phyloP scores from a whole-genome alignment of 345 rosid species.

The Carallia brachiata region DNA sequence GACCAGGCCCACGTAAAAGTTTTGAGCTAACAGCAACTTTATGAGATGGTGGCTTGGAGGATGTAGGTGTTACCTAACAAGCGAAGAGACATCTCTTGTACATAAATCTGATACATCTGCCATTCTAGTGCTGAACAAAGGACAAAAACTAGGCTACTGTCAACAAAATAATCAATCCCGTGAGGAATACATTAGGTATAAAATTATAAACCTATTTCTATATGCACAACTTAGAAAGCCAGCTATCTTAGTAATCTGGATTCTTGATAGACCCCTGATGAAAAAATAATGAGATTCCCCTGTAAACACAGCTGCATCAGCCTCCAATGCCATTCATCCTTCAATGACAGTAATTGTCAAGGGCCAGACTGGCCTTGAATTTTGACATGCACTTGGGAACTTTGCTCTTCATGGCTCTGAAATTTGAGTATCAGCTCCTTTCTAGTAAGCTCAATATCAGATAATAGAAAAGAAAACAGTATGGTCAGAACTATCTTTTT shows the following conservation, averaged over 20 bases:
- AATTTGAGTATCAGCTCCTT: constrained; percentile 3
- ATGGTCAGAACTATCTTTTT: too few species aligned
- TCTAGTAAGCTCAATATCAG: neutral
- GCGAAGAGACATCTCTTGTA: too few species aligned
- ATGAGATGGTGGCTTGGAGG: too few species aligned
- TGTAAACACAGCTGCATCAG: neutral
- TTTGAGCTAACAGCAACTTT: too few species aligned
- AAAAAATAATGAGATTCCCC: neutral
- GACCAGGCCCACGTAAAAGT: too few species aligned
- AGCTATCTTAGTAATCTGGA: constrained; percentile 1
- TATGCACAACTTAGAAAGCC: neutral
- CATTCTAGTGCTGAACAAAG: neutral
- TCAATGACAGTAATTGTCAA: neutral
- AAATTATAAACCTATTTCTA: constrained; percentile 9
- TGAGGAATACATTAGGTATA: neutral
- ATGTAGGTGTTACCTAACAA: too few species aligned
- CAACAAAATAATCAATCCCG: neutral
- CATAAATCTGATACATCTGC: too few species aligned
- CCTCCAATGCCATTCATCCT: neutral
- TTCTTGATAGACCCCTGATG: neutral
- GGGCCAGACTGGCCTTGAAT: neutral
- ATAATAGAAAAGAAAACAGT: constrained; percentile 8
- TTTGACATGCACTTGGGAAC: constrained; percentile 11
- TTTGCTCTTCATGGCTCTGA: constrained; percentile 4
- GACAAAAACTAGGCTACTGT: neutral